These are phyloP conservation scores for Aaosphaeria arxii DNA, from an alignment of 2,329 filamentous ascomycete genomes.

Conservation along the genomic window DNA sequence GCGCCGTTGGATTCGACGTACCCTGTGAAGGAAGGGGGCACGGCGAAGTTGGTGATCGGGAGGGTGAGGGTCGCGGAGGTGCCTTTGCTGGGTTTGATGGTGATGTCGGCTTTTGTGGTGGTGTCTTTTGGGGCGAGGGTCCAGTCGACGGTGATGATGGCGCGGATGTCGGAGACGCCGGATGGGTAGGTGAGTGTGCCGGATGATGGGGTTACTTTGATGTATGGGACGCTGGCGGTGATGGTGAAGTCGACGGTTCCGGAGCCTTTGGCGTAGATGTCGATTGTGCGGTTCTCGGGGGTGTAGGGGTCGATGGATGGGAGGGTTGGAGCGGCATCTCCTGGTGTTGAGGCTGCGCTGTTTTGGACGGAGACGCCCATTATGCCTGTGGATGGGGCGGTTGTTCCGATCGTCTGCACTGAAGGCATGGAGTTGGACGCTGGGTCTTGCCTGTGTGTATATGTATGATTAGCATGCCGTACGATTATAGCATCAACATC, in stretches of 20 bases:
- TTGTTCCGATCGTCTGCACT: constrained; percentile 59
- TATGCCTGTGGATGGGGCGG: constrained; percentile 13
- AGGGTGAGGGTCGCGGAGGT: constrained; percentile 14
- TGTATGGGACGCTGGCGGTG: constrained; percentile 12
- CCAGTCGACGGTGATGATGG: constrained; percentile 21
- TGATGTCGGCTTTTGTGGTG: constrained; percentile 11
- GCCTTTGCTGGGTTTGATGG: constrained; percentile 15
- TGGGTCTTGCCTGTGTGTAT: constrained; percentile 60
- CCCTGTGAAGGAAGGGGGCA: constrained; percentile 15
- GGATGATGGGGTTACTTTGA: constrained; percentile 13
- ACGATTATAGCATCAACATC: constrained; percentile 12
- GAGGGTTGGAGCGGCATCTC: constrained; percentile 42
- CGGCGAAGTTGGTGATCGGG: constrained; percentile 12
- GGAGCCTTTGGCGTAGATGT: constrained; percentile 22
- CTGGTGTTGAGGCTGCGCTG: constrained; percentile 61
- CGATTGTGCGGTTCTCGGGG: constrained; percentile 24
- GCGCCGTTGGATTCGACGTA: constrained; percentile 18
- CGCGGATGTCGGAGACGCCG: constrained; percentile 19
- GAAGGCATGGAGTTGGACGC: constrained; percentile 63
- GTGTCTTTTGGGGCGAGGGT: constrained; percentile 11
- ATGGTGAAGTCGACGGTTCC: constrained; percentile 18
- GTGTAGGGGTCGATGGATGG: constrained; percentile 19
- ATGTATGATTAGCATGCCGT: constrained; percentile 16
- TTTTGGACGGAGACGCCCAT: constrained; percentile 59
- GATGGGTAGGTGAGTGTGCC: constrained; percentile 22